Percentiles rank a stretch among this genome's conserved stretches.
phyloP scores from a whole-genome alignment of 2,329 filamentous ascomycete species.

The Beauveria australis region DNA sequence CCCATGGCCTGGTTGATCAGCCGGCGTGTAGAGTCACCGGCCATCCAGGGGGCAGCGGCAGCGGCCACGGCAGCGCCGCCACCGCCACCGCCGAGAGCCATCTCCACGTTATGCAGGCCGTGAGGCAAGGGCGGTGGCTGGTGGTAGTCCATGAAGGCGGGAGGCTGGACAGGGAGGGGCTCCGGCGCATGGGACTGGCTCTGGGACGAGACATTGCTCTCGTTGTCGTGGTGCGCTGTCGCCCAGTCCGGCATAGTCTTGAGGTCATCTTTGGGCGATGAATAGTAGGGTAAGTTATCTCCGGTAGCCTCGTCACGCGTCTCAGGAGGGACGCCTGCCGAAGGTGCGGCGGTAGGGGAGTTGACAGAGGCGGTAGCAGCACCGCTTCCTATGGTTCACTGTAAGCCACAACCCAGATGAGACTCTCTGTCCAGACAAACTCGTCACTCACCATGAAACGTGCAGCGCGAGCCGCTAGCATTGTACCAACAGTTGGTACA shows the following conservation, averaged over 20 bases:
- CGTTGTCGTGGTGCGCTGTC: neutral
- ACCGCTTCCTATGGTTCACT: neutral
- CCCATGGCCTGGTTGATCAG: slow-evolving; percentile 33
- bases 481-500: slow-evolving; percentile 59
- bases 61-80: neutral
- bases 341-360: neutral
- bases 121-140: slow-evolving; percentile 18
- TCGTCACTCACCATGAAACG: slow-evolving; percentile 43
- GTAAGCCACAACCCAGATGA: neutral
- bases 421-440: neutral
- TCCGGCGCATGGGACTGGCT: neutral
- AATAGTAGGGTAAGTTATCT: neutral
- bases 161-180: neutral
- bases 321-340: neutral
- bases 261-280: neutral
- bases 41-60: slow-evolving; percentile 26
- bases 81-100: slow-evolving; percentile 13
- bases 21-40: slow-evolving; percentile 16
- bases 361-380: neutral
- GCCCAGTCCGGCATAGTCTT: neutral
- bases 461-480: slow-evolving; percentile 50
- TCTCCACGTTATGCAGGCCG: neutral
- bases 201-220: neutral
- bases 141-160: neutral
- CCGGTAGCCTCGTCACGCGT: neutral